Evolutionary conservation across 2,329 filamentous ascomycete genomes (phyloP), one percentile per base, ranked within the genome.

Genomic region (Cladosporium sp.): DNA sequence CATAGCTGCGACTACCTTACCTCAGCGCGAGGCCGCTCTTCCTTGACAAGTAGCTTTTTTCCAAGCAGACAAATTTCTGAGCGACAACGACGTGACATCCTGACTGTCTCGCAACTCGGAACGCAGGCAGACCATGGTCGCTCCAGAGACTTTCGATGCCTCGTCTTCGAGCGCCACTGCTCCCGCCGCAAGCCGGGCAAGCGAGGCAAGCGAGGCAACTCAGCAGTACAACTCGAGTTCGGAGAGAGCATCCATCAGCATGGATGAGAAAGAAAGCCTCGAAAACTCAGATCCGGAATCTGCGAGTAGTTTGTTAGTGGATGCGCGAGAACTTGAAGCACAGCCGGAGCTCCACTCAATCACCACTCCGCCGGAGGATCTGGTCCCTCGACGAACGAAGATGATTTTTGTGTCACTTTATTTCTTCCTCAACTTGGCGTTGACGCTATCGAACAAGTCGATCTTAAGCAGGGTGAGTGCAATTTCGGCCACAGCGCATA

Each of bases 371-470:
- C 61, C 33, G 1, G 61, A 63, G 29, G 3, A 46, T 28, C n/a
- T 29, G 40, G 50, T 56, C 1, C 35, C 61, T 46, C 35, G 50
- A 3, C 10, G 26, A 16, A 63, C 50, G 21, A 63, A 63, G 28
- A 63, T 63, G 12, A 26, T 23, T 14, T 63, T 63, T 12, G 50
- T 63, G 26, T 35, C 61, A 0, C 21, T 69, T 5, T 85, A 85
- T 72, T 85, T 85, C 71, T 77, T 81, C 69, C 76, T 79, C 68
- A 80, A 80, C 67, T 73, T 81, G 56, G 71, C 72, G 62, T 74
- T 86, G 63, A 86, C 84, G 11, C 79, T 86, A 23, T 86, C 85
- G 75, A 86, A 86, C 77, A 86, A 86, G 74, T 77, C 84, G 33
- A 82, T 86, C 31, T 75, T 86, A 65, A 64, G 59, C 21, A 62